These are phyloP conservation scores for Penicillium pulvis DNA, from an alignment of 495 filamentous ascomycete genomes.

Conservation along the genomic window DNA sequence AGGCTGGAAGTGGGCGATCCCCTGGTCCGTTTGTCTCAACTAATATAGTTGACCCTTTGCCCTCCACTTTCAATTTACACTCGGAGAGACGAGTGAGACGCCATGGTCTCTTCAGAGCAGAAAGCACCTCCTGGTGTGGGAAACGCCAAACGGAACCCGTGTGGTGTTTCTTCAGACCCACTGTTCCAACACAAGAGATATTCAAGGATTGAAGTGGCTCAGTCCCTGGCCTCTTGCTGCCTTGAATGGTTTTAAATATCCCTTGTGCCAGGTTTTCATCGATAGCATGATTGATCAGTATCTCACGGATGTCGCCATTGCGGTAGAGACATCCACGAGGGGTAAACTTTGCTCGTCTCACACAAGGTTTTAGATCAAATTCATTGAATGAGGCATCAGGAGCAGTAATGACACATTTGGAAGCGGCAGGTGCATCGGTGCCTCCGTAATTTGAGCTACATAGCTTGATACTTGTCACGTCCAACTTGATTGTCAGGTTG, in stretches of 20 bases:
- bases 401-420: neutral
- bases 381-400: neutral
- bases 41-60: neutral
- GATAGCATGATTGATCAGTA: neutral
- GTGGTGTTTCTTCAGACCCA: neutral
- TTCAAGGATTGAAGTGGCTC: neutral
- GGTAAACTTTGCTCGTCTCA: neutral
- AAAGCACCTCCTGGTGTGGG: neutral
- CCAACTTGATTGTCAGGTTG: neutral
- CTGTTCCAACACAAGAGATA: neutral
- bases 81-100: neutral
- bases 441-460: neutral
- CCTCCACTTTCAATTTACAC: neutral
- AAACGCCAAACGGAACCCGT: neutral
- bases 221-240: neutral
- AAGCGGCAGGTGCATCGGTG: neutral
- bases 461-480: neutral
- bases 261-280: neutral
- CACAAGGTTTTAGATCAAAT: neutral
- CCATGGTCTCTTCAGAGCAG: neutral
- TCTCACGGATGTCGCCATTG: constrained; percentile 1
- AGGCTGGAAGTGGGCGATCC: neutral
- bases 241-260: neutral
- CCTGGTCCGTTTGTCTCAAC: neutral
- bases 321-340: neutral